Conservation (phyloP, 148 eudicot species). For the Cornus controversa region DNA sequence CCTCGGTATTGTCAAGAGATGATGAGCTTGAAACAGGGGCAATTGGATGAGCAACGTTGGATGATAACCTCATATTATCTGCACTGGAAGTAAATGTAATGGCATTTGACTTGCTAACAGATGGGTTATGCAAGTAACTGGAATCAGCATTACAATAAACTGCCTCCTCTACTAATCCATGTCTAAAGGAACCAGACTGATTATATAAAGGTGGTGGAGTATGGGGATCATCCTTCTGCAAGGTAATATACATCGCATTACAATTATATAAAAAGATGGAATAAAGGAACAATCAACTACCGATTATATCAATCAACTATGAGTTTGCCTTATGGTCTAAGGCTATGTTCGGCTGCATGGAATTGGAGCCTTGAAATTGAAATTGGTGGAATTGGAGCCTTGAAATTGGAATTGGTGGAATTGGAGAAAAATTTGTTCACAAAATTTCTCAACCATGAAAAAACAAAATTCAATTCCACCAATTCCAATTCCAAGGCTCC, state of each 20-base stretch:
- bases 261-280: neutral
- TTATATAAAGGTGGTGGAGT: slow-evolving; percentile 36
- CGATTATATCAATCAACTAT: neutral
- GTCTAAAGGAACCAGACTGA: slow-evolving; percentile 17
- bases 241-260: neutral
- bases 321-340: neutral
- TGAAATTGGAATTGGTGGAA: too few species aligned
- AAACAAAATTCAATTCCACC: too few species aligned
- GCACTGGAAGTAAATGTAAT: slow-evolving; percentile 10
- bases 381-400: too few species aligned
- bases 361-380: too few species aligned
- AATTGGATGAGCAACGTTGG: slow-evolving; percentile 16
- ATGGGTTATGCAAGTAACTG: slow-evolving; percentile 28
- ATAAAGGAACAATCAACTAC: neutral
- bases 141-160: slow-evolving; percentile 24
- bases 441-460: too few species aligned
- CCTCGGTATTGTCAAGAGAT: slow-evolving; percentile 28
- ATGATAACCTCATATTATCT: slow-evolving; percentile 21
- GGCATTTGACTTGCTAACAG: slow-evolving; percentile 4
- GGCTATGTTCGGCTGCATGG: too few species aligned
- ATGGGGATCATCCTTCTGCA: slow-evolving; percentile 43
- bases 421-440: too few species aligned
- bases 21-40: slow-evolving; percentile 26
- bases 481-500: too few species aligned
- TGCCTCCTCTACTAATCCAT: slow-evolving; percentile 33